These are phyloP conservation scores for Diaporthe humulicola DNA, from an alignment of 2,329 filamentous ascomycete genomes.

Conservation along the genomic window DNA sequence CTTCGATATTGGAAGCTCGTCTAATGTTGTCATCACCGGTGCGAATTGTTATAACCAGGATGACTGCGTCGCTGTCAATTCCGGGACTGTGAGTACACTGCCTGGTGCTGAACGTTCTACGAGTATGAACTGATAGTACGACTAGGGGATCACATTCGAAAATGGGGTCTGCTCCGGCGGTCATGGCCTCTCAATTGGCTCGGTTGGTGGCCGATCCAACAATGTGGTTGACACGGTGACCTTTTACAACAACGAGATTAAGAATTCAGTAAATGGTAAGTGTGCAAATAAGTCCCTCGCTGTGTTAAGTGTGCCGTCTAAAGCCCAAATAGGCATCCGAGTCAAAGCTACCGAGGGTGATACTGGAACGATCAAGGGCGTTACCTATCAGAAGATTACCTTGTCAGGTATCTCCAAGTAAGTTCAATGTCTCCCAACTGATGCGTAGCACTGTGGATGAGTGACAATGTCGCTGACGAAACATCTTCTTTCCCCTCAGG, in stretches of 20 bases:
- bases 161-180: constrained; percentile 61
- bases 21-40: constrained; percentile 62
- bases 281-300: not conserved
- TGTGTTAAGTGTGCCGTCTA: not conserved
- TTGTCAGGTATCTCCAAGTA: constrained; percentile 37
- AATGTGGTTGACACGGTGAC: constrained; percentile 65
- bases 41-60: constrained; percentile 70
- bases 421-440: not conserved
- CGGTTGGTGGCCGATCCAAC: constrained; percentile 65
- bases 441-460: not conserved
- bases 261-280: constrained; percentile 64
- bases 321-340: constrained; percentile 32
- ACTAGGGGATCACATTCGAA: constrained; percentile 51
- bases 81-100: constrained; percentile 51
- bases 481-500: not conserved
- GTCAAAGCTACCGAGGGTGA: constrained; percentile 38
- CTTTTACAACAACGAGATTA: constrained; percentile 61
- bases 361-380: constrained; percentile 35
- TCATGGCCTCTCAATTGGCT: constrained; percentile 69
- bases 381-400: constrained; percentile 39
- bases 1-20: constrained; percentile 63
- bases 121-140: not conserved
- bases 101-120: too few species aligned
- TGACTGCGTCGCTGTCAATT: constrained; percentile 72
- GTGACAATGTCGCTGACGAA: not conserved